Evolutionary conservation across 2,329 filamentous ascomycete genomes (phyloP).

Genomic region (Penicillium freii): DNA sequence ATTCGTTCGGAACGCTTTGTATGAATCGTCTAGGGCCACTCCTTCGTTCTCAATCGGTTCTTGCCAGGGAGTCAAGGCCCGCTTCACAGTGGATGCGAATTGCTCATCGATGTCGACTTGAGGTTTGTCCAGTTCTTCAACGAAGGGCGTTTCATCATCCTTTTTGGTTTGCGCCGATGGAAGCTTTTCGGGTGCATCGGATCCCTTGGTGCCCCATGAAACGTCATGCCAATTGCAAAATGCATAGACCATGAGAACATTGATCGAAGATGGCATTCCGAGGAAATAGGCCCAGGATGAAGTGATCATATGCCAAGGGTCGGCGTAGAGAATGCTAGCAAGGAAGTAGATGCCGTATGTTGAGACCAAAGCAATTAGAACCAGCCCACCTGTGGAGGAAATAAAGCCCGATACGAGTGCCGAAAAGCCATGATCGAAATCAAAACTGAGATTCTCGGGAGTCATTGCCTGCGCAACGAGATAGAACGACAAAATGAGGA

Average conservation of each 20-base stretch:
- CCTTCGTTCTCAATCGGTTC: constrained; percentile 70
- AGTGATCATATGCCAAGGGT: constrained; percentile 99
- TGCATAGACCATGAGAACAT: constrained; percentile 96
- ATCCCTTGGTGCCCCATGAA: constrained; percentile 97
- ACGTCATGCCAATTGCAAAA: constrained; percentile 99
- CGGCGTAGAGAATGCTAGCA: constrained; percentile 90
- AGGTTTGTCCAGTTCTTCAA: constrained; percentile 93
- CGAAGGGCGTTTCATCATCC: constrained; percentile 75
- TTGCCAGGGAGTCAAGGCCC: constrained; percentile 78
- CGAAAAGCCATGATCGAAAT: constrained; percentile 58
- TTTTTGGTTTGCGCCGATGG: constrained; percentile 84
- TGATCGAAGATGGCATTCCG: constrained; percentile 93
- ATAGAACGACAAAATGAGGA: constrained; percentile 54
- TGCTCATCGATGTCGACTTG: constrained; percentile 96
- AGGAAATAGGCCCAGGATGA: constrained; percentile 88
- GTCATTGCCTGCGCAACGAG: constrained; percentile 73
- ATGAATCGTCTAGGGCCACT: constrained; percentile 89
- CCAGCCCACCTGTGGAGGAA: constrained; percentile 71
- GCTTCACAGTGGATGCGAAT: constrained; percentile 90
- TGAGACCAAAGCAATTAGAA: constrained; percentile 82
- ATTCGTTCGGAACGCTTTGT: constrained; percentile 97
- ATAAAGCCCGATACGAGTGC: constrained; percentile 77
- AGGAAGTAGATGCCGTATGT: constrained; percentile 95
- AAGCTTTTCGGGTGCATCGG: constrained; percentile 85
- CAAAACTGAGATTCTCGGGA: constrained; percentile 66